Conservation (phyloP, 2,329 filamentous ascomycete species). For the Diplodia corticola region DNA sequence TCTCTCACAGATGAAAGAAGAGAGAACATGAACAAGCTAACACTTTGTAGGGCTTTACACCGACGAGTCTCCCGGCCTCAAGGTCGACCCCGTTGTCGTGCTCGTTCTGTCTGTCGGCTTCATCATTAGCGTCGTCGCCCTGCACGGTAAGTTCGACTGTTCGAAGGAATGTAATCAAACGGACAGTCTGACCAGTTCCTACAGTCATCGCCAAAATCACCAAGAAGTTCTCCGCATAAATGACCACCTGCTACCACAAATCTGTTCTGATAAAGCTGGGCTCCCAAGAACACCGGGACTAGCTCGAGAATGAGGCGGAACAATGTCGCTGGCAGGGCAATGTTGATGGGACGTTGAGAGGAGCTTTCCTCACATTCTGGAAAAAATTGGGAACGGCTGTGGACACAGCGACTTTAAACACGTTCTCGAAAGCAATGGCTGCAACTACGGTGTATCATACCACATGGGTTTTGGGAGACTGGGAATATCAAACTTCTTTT, state of each 20-base stretch:
- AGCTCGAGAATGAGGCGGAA: background rate
- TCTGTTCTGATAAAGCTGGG: background rate
- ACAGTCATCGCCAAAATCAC: conserved; percentile 24
- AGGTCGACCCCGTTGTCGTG: conserved; percentile 97
- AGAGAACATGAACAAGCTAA: conserved; percentile 28
- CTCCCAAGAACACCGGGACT: background rate
- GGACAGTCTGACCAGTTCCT: background rate
- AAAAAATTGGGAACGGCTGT: background rate
- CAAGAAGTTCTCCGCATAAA: conserved; percentile 23
- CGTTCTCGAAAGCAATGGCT: conserved; percentile 1
- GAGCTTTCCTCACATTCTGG: background rate
- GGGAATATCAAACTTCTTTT: conserved; percentile 13
- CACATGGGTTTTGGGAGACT: conserved; percentile 4
- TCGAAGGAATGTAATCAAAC: background rate
- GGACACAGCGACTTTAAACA: background rate
- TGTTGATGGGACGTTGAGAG: background rate
- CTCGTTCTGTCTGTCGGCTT: conserved; percentile 95
- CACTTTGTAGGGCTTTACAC: conserved; percentile 81
- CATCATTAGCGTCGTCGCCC: conserved; percentile 96
- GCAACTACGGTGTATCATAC: conserved; percentile 15
- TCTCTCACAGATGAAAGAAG: background rate
- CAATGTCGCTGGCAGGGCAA: background rate
- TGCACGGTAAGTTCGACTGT: conserved; percentile 75
- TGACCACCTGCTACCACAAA: background rate
- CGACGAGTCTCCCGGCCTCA: conserved; percentile 93